Evolutionary conservation across 352 stramenopile genomes (phyloP).

Genomic region (Globisporangium lucens): DNA sequence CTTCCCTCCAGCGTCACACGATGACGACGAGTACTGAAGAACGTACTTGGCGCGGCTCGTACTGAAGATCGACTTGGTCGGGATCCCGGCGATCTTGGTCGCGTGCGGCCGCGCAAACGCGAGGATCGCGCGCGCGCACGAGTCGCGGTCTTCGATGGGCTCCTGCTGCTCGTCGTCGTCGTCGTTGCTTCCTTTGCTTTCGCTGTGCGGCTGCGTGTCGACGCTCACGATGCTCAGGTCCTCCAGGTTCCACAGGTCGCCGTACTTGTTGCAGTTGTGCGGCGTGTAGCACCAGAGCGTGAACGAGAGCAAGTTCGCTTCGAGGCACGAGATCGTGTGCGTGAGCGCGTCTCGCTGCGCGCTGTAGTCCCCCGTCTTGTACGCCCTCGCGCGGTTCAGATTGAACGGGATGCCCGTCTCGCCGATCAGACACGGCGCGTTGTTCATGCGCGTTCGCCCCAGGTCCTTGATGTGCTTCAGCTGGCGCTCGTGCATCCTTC

Average conservation of each 20-base stretch:
- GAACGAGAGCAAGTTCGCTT: conserved; percentile 77
- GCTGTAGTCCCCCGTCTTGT: conserved; percentile 43
- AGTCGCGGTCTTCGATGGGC: conserved; percentile 28
- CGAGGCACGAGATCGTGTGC: conserved; percentile 69
- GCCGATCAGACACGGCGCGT: conserved; percentile 61
- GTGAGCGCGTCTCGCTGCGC: conserved; percentile 61
- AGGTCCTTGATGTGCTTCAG: conserved; percentile 55
- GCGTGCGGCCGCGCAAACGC: conserved; percentile 71
- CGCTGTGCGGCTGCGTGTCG: conserved; percentile 14
- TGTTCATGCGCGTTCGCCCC: conserved; percentile 51
- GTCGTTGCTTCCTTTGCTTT: background rate
- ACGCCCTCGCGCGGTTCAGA: conserved; percentile 48
- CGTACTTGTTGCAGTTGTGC: conserved; percentile 70
- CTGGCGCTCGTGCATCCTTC: conserved; percentile 53
- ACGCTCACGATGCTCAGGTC: conserved; percentile 80
- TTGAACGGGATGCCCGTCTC: conserved; percentile 78
- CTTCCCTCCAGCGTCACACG: conserved; percentile 22
- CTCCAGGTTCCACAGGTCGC: conserved; percentile 86
- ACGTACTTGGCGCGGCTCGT: conserved; percentile 52
- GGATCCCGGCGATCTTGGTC: conserved; percentile 62
- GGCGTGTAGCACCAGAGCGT: conserved; percentile 90
- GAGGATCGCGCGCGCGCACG: conserved; percentile 39
- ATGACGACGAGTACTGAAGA: conserved; percentile 40
- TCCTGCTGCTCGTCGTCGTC: background rate
- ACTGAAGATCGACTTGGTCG: conserved; percentile 55